Percentiles rank a stretch among this genome's conserved stretches.
These are phyloP conservation scores for Saccharomycopsis schoenii DNA, from an alignment of 805 yeast genomes.

Conservation along the genomic window DNA sequence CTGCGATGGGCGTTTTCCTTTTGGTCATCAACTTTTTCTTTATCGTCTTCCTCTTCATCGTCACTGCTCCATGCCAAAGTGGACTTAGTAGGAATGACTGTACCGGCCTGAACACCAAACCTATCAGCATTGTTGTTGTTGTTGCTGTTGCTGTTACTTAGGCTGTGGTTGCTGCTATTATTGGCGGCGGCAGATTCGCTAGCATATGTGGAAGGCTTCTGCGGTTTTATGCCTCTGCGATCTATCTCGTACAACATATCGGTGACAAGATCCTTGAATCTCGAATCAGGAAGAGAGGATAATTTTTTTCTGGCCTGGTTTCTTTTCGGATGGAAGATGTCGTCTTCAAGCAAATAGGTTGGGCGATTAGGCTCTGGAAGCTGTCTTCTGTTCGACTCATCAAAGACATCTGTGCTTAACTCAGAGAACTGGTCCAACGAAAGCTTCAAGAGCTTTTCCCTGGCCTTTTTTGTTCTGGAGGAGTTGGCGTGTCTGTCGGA, in stretches of 20 bases:
- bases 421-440: conserved; percentile 79
- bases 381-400: conserved; percentile 76
- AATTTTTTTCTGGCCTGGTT: conserved; percentile 92
- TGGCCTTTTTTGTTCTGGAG: conserved; percentile 65
- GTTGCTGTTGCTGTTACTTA: neutral
- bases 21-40: neutral
- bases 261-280: conserved; percentile 84
- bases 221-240: conserved; percentile 43
- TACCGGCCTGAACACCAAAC: conserved; percentile 47
- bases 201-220: neutral
- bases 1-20: neutral
- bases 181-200: too few relatives aligned
- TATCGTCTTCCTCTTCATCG: conserved; percentile 48
- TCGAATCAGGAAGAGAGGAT: conserved; percentile 66
- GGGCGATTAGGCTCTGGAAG: conserved; percentile 34
- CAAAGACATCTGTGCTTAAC: conserved; percentile 88
- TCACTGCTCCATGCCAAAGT: conserved; percentile 83
- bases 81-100: conserved; percentile 78
- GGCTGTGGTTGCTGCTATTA: too few relatives aligned
- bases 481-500: conserved; percentile 19
- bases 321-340: conserved; percentile 80
- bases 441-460: conserved; percentile 74
- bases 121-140: conserved; percentile 19
- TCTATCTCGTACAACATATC: conserved; percentile 85
- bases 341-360: conserved; percentile 56